Evolutionary conservation across 2,329 filamentous ascomycete genomes (phyloP).

Genomic region (Cytospora paraplurivora): DNA sequence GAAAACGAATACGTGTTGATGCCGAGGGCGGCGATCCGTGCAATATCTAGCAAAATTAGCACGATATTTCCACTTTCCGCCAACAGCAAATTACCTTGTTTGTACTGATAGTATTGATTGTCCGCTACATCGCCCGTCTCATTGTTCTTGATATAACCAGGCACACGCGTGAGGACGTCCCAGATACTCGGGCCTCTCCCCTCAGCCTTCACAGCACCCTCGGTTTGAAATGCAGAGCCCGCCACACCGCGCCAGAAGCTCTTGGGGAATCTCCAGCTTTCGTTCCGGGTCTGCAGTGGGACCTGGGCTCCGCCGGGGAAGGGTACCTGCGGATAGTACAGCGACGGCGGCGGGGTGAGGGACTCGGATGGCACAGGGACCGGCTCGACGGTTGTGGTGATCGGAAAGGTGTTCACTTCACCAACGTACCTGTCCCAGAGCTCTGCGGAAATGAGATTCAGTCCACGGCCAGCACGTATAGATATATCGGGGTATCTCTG

Average conservation of each 20-base stretch:
- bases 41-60: conserved; percentile 12
- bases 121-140: conserved; percentile 12
- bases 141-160: conserved; percentile 5
- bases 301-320: conserved; percentile 9
- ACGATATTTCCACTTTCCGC: fast-evolving
- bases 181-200: conserved; percentile 16
- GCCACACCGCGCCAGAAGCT: conserved; percentile 12
- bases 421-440: conserved; percentile 17
- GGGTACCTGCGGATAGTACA: conserved; percentile 12
- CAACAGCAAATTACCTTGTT: background rate
- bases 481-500: background rate
- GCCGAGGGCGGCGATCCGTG: conserved; percentile 15
- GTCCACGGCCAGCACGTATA: background rate
- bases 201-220: conserved; percentile 15
- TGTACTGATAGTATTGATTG: conserved; percentile 17
- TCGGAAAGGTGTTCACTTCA: conserved; percentile 4
- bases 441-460: background rate
- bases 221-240: conserved; percentile 9
- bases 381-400: conserved; percentile 4
- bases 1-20: conserved; percentile 21
- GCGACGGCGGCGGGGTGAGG: conserved; percentile 10
- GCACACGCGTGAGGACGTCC: conserved; percentile 12
- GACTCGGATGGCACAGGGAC: conserved; percentile 9
- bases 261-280: conserved; percentile 15
- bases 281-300: conserved; percentile 4